Base-by-base conservation (phyloP, 2,329 filamentous ascomycete genomes). In the Aspergillus sp. region DNA sequence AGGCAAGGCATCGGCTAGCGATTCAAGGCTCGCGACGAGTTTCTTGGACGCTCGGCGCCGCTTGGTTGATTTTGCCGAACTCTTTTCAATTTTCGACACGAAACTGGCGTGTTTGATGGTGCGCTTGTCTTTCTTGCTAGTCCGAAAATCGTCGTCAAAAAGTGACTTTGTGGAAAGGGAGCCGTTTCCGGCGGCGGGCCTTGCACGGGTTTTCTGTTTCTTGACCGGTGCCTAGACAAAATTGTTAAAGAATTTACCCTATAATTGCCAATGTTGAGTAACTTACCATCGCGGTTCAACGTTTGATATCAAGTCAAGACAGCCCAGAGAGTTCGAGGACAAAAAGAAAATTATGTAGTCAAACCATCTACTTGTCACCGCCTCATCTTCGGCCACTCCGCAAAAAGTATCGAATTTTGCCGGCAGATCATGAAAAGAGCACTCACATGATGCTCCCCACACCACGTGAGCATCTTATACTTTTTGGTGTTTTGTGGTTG, bases 101-200 rank as follows among this genome's bases (percentile, higher is more conserved):
- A 98, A 92, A 15, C 88, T 80, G 0, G 90, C 90, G 82, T 92
- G 92, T 74, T 93, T 93, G 70, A 96, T 91, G 38, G 84, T 81
- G 25, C 89, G 90, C 81, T 94, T 96, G 81, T 96, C 91, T 73
- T 86, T 89, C 79, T 97, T 98, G 65, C 84, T 88, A 58, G 87
- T 85, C 63, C 87, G 81, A 77, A 94, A 93, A 7, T 76, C 74
- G 57, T 78, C 70, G 48, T 71, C 64, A 54, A 76, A 72, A 28
- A 63, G 61, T 23, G 65, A 54, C 22, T 65, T 68, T 54, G 63
- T 61, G 8, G 67, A 61, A 15, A 68, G 62, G 15, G 68, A 41
- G 19, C 68, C 65, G 62, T 57, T 67, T 17, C 66, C 69, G 28
- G 57, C 47, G 15, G 54, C 38, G 11, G 68, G 59, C 57, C 67